Conservation (phyloP, 2,329 filamentous ascomycete genomes). For the Diaporthe amygdali region DNA sequence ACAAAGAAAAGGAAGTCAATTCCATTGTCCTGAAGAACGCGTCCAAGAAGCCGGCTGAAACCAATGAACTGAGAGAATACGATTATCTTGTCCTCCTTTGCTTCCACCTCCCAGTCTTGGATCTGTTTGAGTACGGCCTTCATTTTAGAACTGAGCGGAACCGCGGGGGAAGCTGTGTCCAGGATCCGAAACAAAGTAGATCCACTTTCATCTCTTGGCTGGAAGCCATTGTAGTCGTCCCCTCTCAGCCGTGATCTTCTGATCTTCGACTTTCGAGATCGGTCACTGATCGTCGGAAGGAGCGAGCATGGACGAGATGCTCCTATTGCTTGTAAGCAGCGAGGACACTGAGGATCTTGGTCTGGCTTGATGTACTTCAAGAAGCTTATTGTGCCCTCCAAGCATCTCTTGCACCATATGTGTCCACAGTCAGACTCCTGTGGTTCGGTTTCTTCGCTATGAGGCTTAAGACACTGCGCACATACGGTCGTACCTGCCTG, state of each 20-base stretch:
- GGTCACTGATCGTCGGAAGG: neutral
- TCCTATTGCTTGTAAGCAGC: neutral
- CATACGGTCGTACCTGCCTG: neutral
- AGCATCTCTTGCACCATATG: neutral
- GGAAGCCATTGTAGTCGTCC: neutral
- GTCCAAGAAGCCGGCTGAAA: constrained; percentile 40
- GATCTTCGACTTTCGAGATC: too few relatives aligned
- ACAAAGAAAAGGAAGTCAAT: constrained; percentile 45
- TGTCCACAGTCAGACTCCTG: neutral
- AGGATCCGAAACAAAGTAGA: neutral
- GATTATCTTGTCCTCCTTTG: neutral
- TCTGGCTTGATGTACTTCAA: neutral
- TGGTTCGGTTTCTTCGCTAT: neutral
- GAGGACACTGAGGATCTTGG: neutral
- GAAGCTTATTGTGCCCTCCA: neutral
- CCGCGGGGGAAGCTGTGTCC: neutral
- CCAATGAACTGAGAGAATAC: constrained; percentile 43
- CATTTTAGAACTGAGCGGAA: neutral
- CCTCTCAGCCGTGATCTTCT: neutral
- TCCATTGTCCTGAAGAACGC: constrained; percentile 35
- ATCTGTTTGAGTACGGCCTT: neutral
- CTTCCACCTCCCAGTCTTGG: neutral
- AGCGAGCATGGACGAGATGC: neutral
- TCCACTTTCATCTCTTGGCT: neutral
- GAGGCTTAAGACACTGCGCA: neutral